A percentile compares a stretch with the other conserved stretches of the same genome.
These are phyloP conservation scores for Xylaria sp. DNA, from an alignment of 495 filamentous ascomycete genomes.

Conservation along the genomic window DNA sequence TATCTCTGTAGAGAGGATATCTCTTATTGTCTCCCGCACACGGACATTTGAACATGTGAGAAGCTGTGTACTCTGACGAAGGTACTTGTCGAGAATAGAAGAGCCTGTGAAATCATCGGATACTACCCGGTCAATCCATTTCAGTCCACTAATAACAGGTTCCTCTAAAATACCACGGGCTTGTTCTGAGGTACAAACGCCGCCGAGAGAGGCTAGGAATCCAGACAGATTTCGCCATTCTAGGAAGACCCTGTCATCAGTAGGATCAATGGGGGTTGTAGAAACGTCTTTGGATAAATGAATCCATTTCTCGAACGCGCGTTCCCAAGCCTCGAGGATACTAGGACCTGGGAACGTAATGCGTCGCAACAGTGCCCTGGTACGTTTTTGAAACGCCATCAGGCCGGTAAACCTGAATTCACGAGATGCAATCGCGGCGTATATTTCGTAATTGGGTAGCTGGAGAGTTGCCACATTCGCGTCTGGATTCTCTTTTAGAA, in stretches of 20 bases:
- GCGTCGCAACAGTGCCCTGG: conserved; percentile 61
- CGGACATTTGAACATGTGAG: conserved; percentile 66
- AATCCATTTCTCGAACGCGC: conserved; percentile 66
- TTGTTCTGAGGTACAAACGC: conserved; percentile 68
- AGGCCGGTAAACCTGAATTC: conserved; percentile 69
- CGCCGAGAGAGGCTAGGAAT: conserved; percentile 70
- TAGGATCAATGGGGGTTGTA: conserved; percentile 49
- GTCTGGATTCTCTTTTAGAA: conserved; percentile 55
- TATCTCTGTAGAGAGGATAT: conserved; percentile 66
- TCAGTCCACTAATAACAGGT: conserved; percentile 59
- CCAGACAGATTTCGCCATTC: conserved; percentile 73
- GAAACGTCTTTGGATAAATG: conserved; percentile 66
- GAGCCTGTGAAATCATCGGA: conserved; percentile 64
- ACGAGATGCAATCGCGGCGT: conserved; percentile 65
- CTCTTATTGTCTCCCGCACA: conserved; percentile 67
- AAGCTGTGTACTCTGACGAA: conserved; percentile 66
- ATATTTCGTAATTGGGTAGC: conserved; percentile 66
- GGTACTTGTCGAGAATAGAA: conserved; percentile 63
- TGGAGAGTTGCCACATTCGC: conserved; percentile 50
- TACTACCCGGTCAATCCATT: conserved; percentile 68
- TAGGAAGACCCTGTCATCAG: conserved; percentile 58
- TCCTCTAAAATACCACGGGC: conserved; percentile 58
- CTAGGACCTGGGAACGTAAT: conserved; percentile 66
- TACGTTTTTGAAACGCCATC: conserved; percentile 70
- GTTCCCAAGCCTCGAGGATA: conserved; percentile 69